These are phyloP conservation scores for Pleurotus platypus DNA, from an alignment of 768 basidiomycete genomes.

Conservation along the genomic window DNA sequence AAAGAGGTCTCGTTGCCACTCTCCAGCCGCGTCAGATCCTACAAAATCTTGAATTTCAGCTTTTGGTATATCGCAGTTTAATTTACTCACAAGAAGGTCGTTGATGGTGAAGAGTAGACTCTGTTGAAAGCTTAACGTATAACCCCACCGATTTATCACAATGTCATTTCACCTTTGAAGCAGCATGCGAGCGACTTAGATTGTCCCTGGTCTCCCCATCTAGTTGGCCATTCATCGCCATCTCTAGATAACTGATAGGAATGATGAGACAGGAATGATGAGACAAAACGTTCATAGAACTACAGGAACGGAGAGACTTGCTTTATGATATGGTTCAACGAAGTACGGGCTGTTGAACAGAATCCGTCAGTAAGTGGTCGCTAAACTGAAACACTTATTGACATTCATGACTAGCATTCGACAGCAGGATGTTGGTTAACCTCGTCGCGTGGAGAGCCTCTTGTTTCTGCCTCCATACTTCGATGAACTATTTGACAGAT, in stretches of 20 bases:
- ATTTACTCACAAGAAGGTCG: constrained; percentile 55
- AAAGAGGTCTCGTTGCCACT: constrained; percentile 71
- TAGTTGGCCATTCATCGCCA: constrained; percentile 73
- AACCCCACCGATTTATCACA: neutral
- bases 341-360: constrained; percentile 56
- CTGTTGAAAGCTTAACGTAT: constrained; percentile 26
- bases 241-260: constrained; percentile 67
- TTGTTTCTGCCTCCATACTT: constrained; percentile 84
- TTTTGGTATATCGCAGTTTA: neutral
- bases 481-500: constrained; percentile 59
- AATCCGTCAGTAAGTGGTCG: constrained; percentile 2
- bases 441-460: constrained; percentile 66
- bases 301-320: constrained; percentile 21
- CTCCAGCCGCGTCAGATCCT: constrained; percentile 77
- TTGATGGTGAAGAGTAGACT: constrained; percentile 81
- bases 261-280: neutral
- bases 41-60: neutral
- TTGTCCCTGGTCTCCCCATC: constrained; percentile 75
- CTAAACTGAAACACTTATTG: constrained; percentile 3
- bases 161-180: constrained; percentile 52
- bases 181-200: constrained; percentile 65
- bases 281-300: neutral
- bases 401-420: constrained; percentile 85
- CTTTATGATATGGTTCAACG: constrained; percentile 84
- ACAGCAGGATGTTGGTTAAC: constrained; percentile 68